These are phyloP conservation scores for Yamadazyma kanchanaburiensis DNA, from an alignment of 1,139 yeast species.

Conservation along the genomic window DNA sequence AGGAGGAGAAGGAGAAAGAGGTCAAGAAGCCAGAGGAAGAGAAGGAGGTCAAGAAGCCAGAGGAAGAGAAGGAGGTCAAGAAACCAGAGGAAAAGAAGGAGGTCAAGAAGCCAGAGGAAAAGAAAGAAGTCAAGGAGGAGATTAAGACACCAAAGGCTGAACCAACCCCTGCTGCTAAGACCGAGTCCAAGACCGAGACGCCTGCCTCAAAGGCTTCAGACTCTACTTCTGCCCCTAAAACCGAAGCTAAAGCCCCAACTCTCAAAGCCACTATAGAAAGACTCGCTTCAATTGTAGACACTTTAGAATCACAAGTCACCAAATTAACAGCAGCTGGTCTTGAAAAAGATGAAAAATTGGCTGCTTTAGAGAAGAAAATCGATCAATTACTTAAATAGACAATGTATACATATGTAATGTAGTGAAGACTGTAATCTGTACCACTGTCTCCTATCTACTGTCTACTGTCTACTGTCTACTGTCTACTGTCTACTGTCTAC, in stretches of 20 bases:
- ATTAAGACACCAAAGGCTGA: conserved; percentile 14
- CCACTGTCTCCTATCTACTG: too few relatives aligned
- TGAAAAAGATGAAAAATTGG: conserved; percentile 62
- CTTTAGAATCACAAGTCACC: conserved; percentile 53
- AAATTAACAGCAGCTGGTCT: conserved; percentile 50
- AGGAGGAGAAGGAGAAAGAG: conserved; percentile 9
- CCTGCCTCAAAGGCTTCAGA: conserved; percentile 9
- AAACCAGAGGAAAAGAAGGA: conserved; percentile 1
- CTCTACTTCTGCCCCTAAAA: conserved; percentile 9
- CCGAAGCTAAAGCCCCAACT: conserved; percentile 45
- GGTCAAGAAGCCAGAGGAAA: conserved; percentile 6
- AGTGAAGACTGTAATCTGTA: too few relatives aligned
- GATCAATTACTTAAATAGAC: conserved; percentile 29
- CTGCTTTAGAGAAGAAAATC: conserved; percentile 39
- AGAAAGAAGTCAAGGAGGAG: conserved; percentile 10
- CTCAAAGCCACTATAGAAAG: conserved; percentile 69
- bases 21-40: conserved; percentile 6
- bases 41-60: conserved; percentile 11
- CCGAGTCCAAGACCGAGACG: conserved; percentile 10
- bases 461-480: too few relatives aligned
- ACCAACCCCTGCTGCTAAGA: conserved; percentile 6
- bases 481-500: too few relatives aligned
- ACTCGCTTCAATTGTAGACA: conserved; percentile 52
- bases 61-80: conserved; percentile 8
- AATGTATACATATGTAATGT: neutral